A percentile compares a stretch with the other conserved stretches of the same genome.
Conservation (phyloP, 1,284 basidiomycete species). For the Leccinum subrobustum region DNA sequence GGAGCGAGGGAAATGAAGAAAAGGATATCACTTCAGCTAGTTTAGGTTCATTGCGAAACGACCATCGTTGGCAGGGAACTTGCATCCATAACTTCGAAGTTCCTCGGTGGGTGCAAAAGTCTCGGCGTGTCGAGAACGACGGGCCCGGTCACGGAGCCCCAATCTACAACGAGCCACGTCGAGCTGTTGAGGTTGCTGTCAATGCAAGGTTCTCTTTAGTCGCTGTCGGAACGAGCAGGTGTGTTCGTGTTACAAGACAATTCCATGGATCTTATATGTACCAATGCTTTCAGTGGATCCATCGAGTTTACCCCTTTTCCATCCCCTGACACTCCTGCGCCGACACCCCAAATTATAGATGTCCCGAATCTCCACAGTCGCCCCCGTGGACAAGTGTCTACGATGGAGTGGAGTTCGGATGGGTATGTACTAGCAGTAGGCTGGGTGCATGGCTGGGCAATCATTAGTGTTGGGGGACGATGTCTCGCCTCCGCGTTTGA, state of each 20-base stretch:
- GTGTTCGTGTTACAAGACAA: slow-evolving; percentile 7
- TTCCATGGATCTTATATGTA: background rate
- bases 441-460: slow-evolving; percentile 87
- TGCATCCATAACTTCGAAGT: slow-evolving; percentile 67
- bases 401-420: slow-evolving; percentile 91
- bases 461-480: slow-evolving; percentile 90
- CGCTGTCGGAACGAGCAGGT: slow-evolving; percentile 80
- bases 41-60: slow-evolving; percentile 21
- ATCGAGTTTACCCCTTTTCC: slow-evolving; percentile 66
- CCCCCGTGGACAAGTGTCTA: slow-evolving; percentile 69
- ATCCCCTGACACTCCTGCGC: slow-evolving; percentile 51
- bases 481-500: slow-evolving; percentile 78
- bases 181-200: slow-evolving; percentile 64
- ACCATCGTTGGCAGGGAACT: slow-evolving; percentile 58
- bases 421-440: slow-evolving; percentile 97
- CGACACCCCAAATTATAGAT: slow-evolving; percentile 54
- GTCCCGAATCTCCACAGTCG: slow-evolving; percentile 57
- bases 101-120: slow-evolving; percentile 76
- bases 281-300: slow-evolving; percentile 45
- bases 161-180: slow-evolving; percentile 62
- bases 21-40: slow-evolving; percentile 7
- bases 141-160: slow-evolving; percentile 31
- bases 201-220: slow-evolving; percentile 86
- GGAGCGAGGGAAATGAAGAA: slow-evolving; percentile 8
- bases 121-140: slow-evolving; percentile 50